Evolutionary conservation across 1,139 yeast genomes (phyloP).

Genomic region (Pichiaceae sp.): DNA sequence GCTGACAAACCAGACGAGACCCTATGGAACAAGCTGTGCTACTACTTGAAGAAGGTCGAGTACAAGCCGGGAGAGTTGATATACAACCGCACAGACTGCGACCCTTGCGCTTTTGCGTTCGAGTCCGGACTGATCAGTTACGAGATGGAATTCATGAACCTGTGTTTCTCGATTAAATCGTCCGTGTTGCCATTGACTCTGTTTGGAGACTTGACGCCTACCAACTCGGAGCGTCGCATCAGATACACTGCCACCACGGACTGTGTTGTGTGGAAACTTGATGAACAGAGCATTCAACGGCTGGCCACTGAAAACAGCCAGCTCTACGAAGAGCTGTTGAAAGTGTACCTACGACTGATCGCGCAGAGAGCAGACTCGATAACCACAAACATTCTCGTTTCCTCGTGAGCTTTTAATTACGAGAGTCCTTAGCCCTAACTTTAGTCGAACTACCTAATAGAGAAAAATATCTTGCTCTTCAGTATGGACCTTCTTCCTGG

Average conservation of each 20-base stretch:
- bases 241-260: slow-evolving; percentile 43
- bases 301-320: slow-evolving; percentile 22
- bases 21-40: slow-evolving; percentile 56
- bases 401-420: slow-evolving; percentile 24
- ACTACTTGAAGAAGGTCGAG: slow-evolving; percentile 42
- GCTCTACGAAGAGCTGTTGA: slow-evolving; percentile 61
- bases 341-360: slow-evolving; percentile 55
- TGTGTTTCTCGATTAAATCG: slow-evolving; percentile 63
- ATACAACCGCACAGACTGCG: slow-evolving; percentile 35
- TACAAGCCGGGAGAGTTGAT: slow-evolving; percentile 37
- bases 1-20: slow-evolving; percentile 47
- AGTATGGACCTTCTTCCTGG: background rate
- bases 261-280: slow-evolving; percentile 66
- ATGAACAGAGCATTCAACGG: slow-evolving; percentile 28
- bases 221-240: slow-evolving; percentile 33
- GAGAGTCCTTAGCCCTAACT: no score
- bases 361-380: slow-evolving; percentile 69
- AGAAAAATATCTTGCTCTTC: no score
- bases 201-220: slow-evolving; percentile 58
- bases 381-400: slow-evolving; percentile 60
- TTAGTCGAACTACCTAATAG: no score
- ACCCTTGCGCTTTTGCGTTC: slow-evolving; percentile 52
- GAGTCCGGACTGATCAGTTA: slow-evolving; percentile 76
- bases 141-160: slow-evolving; percentile 37
- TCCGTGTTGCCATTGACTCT: slow-evolving; percentile 71